A percentile compares a stretch with the other conserved stretches of the same genome.
Evolutionary conservation across 2,329 filamentous ascomycete species (phyloP).

Genomic region (Reticulascus tulasneorum): DNA sequence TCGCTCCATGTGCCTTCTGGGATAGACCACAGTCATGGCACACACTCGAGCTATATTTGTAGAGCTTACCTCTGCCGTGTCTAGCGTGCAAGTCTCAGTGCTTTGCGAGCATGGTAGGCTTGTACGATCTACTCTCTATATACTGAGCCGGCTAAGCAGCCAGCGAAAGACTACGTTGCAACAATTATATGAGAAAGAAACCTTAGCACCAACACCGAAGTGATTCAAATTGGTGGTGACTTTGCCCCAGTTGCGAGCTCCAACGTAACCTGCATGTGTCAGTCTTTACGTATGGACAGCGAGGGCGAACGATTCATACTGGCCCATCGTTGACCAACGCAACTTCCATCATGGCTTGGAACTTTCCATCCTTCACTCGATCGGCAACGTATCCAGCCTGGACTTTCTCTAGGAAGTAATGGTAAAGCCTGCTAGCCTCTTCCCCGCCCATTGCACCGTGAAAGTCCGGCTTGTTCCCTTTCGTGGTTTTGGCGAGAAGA

Average conservation of each 20-base stretch:
- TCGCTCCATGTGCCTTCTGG: too few relatives aligned
- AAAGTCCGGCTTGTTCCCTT: conserved; percentile 93
- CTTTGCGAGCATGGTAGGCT: too few relatives aligned
- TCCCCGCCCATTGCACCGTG: conserved; percentile 78
- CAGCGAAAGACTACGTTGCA: too few relatives aligned
- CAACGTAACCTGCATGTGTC: conserved; percentile 14
- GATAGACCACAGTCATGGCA: too few relatives aligned
- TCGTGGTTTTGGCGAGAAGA: conserved; percentile 86
- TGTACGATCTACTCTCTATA: too few relatives aligned
- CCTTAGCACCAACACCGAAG: too few relatives aligned
- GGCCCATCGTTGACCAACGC: conserved; percentile 83
- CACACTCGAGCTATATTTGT: too few relatives aligned
- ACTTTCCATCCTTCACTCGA: conserved; percentile 88
- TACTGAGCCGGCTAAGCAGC: too few relatives aligned
- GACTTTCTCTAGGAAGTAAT: conserved; percentile 76
- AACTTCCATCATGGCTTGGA: conserved; percentile 99
- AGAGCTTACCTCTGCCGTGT: too few relatives aligned
- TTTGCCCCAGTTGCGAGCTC: conserved; percentile 13
- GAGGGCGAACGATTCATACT: conserved; percentile 29
- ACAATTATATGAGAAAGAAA: too few relatives aligned
- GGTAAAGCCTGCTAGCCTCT: conserved; percentile 77
- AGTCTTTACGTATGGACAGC: not conserved
- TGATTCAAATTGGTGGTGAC: not conserved
- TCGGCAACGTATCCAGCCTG: conserved; percentile 66
- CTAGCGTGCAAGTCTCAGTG: too few relatives aligned